These are phyloP conservation scores for Hyaloscypha hepaticicola DNA, from an alignment of 495 filamentous ascomycete species.

Conservation along the genomic window DNA sequence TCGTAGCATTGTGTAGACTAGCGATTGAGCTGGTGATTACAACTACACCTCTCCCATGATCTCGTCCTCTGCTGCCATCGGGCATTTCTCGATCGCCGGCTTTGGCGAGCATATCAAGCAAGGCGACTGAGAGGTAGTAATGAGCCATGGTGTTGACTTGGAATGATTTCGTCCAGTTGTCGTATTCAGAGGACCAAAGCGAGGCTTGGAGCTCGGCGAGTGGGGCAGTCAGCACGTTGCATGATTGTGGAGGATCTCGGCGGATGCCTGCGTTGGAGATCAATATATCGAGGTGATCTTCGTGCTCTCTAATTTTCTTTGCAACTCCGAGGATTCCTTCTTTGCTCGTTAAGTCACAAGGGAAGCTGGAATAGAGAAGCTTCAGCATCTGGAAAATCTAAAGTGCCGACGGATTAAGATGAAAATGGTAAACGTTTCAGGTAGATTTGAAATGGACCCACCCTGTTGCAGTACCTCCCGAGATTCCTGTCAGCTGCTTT, in stretches of 20 bases:
- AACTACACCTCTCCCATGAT: slow-evolving; percentile 42
- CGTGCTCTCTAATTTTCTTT: slow-evolving; percentile 27
- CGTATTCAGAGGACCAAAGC: slow-evolving; percentile 41
- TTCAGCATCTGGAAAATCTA: background rate
- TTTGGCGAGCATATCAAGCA: slow-evolving; percentile 40
- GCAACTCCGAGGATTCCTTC: slow-evolving; percentile 35
- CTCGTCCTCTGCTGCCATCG: slow-evolving; percentile 32
- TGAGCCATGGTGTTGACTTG: slow-evolving; percentile 45
- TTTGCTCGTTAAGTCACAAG: slow-evolving; percentile 43
- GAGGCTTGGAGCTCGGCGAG: slow-evolving; percentile 41
- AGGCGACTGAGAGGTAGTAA: slow-evolving; percentile 44
- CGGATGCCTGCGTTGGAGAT: slow-evolving; percentile 48
- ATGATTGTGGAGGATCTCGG: slow-evolving; percentile 39
- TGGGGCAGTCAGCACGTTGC: slow-evolving; percentile 40
- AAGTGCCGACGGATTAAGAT: background rate
- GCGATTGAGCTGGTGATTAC: slow-evolving; percentile 46
- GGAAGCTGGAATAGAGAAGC: slow-evolving; percentile 28
- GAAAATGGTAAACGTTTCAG: background rate
- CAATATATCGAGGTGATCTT: slow-evolving; percentile 41
- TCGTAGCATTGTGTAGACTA: slow-evolving; percentile 49
- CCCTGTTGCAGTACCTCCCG: slow-evolving; percentile 40
- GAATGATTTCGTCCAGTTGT: slow-evolving; percentile 44
- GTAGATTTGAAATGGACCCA: slow-evolving; percentile 27
- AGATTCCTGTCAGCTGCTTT: slow-evolving; percentile 32
- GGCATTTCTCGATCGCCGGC: slow-evolving; percentile 27